Conservation (phyloP, 331 rosid genomes). For the Stylosanthes scabra region DNA sequence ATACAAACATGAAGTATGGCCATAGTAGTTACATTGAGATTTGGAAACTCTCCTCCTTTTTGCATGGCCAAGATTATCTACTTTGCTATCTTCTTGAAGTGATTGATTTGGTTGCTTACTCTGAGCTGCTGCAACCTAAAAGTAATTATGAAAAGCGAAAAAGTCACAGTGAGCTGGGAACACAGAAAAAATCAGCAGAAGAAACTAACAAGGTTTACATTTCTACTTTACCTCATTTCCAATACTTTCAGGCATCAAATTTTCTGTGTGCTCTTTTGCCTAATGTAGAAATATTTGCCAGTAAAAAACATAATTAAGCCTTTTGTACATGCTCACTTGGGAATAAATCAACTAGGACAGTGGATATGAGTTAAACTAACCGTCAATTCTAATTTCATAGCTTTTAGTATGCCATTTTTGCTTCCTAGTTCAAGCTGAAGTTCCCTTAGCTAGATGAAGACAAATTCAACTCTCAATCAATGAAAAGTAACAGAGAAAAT, state of each 20-base stretch:
- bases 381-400: slow-evolving; percentile 54
- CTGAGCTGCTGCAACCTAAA: slow-evolving; percentile 46
- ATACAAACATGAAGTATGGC: neutral
- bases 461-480: slow-evolving; percentile 32
- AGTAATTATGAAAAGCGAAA: slow-evolving; percentile 21
- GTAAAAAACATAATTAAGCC: slow-evolving; percentile 31
- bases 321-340: slow-evolving; percentile 21
- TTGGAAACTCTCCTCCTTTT: slow-evolving; percentile 56
- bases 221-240: slow-evolving; percentile 51
- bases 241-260: slow-evolving; percentile 36
- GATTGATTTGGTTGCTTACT: slow-evolving; percentile 47
- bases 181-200: slow-evolving; percentile 26
- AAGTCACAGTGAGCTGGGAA: slow-evolving; percentile 26
- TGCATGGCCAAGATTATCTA: slow-evolving; percentile 30
- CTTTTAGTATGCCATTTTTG: slow-evolving; percentile 67
- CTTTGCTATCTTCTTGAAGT: slow-evolving; percentile 38
- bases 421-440: slow-evolving; percentile 77
- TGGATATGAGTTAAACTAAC: slow-evolving; percentile 52
- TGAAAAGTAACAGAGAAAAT: slow-evolving; percentile 10
- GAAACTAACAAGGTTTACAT: slow-evolving; percentile 25
- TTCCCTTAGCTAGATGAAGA: slow-evolving; percentile 59
- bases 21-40: slow-evolving; percentile 53
- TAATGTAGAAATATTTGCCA: slow-evolving; percentile 33
- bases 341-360: slow-evolving; percentile 26
- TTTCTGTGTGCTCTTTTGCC: slow-evolving; percentile 42